phyloP scores from a whole-genome alignment of 2,329 filamentous ascomycete species.

The Penicillium sp. region DNA sequence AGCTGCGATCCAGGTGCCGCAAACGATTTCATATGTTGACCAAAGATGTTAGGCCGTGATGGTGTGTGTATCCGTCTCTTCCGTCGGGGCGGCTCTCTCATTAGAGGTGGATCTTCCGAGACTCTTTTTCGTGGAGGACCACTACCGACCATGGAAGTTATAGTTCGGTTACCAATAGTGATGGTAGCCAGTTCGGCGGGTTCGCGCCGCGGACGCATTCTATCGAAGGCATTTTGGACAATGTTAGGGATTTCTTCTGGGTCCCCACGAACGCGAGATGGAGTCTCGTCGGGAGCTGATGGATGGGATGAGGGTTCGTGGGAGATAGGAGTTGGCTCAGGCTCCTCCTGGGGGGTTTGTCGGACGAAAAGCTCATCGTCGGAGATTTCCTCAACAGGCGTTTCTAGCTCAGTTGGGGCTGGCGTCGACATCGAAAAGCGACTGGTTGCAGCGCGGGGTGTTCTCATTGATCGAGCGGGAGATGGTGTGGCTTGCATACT shows the following conservation, averaged over 20 bases:
- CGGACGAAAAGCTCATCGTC: background rate
- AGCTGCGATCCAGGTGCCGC: conserved; percentile 53
- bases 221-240: conserved; percentile 61
- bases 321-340: conserved; percentile 6
- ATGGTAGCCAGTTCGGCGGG: conserved; percentile 68
- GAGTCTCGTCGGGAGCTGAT: conserved; percentile 1
- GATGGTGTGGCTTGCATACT: conserved; percentile 17
- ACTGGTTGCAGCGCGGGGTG: conserved; percentile 2
- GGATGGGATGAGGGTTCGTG: conserved; percentile 16
- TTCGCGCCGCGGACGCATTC: conserved; percentile 62
- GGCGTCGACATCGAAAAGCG: background rate
- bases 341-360: conserved; percentile 1
- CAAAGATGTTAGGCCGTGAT: conserved; percentile 41
- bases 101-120: conserved; percentile 26
- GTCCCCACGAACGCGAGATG: conserved; percentile 8
- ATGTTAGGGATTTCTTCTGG: conserved; percentile 41
- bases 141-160: conserved; percentile 64
- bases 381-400: conserved; percentile 1
- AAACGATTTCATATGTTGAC: conserved; percentile 52
- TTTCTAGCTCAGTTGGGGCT: conserved; percentile 2
- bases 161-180: conserved; percentile 67
- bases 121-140: conserved; percentile 42
- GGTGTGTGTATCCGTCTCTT: conserved; percentile 41
- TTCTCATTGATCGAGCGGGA: conserved; percentile 7
- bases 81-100: conserved; percentile 31